These are phyloP conservation scores for Cercophora newfieldiana DNA, from an alignment of 495 filamentous ascomycete genomes.

Conservation along the genomic window DNA sequence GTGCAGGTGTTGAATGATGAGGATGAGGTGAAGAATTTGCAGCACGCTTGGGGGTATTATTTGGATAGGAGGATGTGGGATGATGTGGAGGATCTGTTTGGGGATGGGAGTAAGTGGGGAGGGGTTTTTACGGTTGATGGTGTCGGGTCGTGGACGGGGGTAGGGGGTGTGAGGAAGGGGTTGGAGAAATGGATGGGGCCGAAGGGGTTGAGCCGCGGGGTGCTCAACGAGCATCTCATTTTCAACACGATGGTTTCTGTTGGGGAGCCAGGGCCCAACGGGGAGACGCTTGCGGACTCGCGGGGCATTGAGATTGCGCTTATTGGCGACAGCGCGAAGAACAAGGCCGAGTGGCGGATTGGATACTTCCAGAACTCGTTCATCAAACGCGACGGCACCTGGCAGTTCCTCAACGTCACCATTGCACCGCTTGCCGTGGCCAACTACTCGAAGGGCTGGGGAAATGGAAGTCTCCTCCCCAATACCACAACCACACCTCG, in stretches of 20 bases:
- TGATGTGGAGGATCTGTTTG: conserved; percentile 19
- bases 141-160: not conserved
- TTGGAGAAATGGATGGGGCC: conserved; percentile 22
- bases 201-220: conserved; percentile 14
- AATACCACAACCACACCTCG: not conserved
- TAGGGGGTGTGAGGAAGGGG: conserved; percentile 10
- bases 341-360: conserved; percentile 17
- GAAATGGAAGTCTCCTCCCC: conserved; percentile 8
- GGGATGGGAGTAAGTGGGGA: not conserved
- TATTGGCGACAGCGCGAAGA: conserved; percentile 11
- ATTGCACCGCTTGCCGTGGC: conserved; percentile 13
- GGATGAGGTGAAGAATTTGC: conserved; percentile 24
- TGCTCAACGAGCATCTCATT: conserved; percentile 24
- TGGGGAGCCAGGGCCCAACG: not conserved
- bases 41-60: conserved; percentile 23
- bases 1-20: conserved; percentile 21
- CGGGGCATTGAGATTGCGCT: conserved; percentile 23
- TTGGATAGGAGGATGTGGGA: conserved; percentile 24
- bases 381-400: conserved; percentile 17
- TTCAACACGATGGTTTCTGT: conserved; percentile 19
- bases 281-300: not conserved
- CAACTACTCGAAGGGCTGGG: conserved; percentile 23
- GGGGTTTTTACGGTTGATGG: not conserved
- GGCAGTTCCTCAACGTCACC: conserved; percentile 19
- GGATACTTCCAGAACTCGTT: conserved; percentile 18